These are phyloP conservation scores for Rhytidhysteron rufulum DNA, from an alignment of 2,329 filamentous ascomycete genomes.

Conservation along the genomic window DNA sequence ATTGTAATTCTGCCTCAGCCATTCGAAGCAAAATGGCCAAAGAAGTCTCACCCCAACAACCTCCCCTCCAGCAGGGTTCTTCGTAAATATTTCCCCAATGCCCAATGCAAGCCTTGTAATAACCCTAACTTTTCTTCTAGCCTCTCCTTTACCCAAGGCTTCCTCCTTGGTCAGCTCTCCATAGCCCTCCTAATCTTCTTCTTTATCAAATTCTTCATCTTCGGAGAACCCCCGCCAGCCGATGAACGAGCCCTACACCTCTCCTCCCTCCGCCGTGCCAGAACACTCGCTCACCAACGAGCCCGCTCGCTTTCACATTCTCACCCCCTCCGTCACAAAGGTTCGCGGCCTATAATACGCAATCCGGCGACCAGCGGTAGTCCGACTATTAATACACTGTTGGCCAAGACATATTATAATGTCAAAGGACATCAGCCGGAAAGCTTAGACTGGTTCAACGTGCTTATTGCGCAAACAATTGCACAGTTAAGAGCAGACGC, in stretches of 20 bases:
- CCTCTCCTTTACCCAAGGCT: conserved; percentile 87
- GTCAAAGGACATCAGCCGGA: conserved; percentile 94
- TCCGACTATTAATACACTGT: conserved; percentile 89
- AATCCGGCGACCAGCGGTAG: conserved; percentile 34
- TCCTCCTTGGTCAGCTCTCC: conserved; percentile 88
- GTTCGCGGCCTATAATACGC: conserved; percentile 44
- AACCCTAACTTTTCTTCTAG: conserved; percentile 43
- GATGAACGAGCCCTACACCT: conserved; percentile 74
- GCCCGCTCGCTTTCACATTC: conserved; percentile 32
- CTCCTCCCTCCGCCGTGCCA: conserved; percentile 68
- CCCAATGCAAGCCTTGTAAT: conserved; percentile 13
- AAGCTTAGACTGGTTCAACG: conserved; percentile 98
- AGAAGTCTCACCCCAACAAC: not conserved
- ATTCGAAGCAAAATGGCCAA: not conserved
- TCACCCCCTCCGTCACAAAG: conserved; percentile 32
- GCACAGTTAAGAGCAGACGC: conserved; percentile 92
- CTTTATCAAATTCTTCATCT: conserved; percentile 99
- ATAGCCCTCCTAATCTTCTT: conserved; percentile 86
- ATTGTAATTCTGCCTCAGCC: conserved; percentile 13
- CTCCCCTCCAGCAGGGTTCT: conserved; percentile 13
- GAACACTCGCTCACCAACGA: conserved; percentile 64
- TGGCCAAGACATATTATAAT: conserved; percentile 97
- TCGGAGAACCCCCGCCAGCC: conserved; percentile 83
- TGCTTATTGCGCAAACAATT: conserved; percentile 92
- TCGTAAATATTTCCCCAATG: conserved; percentile 12